Evolutionary conservation across 2,329 filamentous ascomycete species (phyloP).

Genomic region (Pseudocercospora musae): DNA sequence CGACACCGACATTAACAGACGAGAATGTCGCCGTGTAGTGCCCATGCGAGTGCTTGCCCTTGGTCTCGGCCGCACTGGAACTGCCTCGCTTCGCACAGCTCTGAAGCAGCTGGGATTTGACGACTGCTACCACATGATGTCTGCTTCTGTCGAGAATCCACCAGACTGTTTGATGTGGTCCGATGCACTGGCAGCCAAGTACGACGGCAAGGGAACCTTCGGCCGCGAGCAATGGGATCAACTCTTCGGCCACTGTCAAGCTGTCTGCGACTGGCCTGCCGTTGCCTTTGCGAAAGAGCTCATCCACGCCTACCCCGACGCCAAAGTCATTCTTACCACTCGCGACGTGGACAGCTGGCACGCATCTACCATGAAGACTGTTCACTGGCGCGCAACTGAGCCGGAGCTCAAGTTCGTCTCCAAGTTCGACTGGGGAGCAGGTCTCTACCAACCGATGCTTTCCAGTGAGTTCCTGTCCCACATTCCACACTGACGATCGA

Average conservation of each 20-base stretch:
- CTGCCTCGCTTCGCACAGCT: conserved; percentile 64
- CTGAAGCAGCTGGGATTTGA: conserved; percentile 64
- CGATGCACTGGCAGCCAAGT: conserved; percentile 63
- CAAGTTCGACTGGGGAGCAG: conserved; percentile 60
- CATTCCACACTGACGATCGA: conserved; percentile 7
- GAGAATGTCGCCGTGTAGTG: conserved; percentile 62
- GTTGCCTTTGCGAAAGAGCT: conserved; percentile 67
- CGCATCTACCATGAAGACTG: conserved; percentile 62
- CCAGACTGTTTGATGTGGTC: conserved; percentile 68
- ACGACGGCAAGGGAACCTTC: conserved; percentile 59
- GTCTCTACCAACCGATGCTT: conserved; percentile 68
- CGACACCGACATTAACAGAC: conserved; percentile 66
- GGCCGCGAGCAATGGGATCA: conserved; percentile 67
- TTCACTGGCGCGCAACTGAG: conserved; percentile 65
- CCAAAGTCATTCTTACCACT: conserved; percentile 67
- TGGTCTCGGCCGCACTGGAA: conserved; percentile 67
- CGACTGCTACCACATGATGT: conserved; percentile 73
- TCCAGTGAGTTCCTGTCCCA: conserved; percentile 41
- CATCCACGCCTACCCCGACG: conserved; percentile 68
- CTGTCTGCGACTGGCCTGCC: conserved; percentile 67
- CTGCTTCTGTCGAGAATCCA: conserved; percentile 64
- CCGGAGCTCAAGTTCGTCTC: conserved; percentile 56
- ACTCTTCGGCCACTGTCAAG: conserved; percentile 62
- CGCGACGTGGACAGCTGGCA: conserved; percentile 65
- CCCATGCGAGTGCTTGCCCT: conserved; percentile 71